Base-by-base conservation (phyloP, 345 rosid species). In the Gossypium herbaceum region DNA sequence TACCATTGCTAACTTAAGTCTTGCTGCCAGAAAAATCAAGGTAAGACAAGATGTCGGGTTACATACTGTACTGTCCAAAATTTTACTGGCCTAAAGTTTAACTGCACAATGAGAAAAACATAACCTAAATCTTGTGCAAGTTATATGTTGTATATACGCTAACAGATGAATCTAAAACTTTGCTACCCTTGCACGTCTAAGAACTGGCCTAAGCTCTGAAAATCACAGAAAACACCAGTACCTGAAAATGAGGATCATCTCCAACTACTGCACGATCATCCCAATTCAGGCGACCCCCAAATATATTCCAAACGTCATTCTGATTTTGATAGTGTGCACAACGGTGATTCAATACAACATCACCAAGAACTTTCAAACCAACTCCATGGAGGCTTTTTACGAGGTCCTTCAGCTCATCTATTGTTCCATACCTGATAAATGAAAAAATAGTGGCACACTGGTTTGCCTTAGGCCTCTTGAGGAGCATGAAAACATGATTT, bases 161-260 rank as follows among this genome's bases (percentile, higher is more conserved):
- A 19, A 29, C 16, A 27, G 2, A 39, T 2, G 73, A 50, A 51
- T 52, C 54, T 16, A 70, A 47, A 12, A 54, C 9, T 20, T 1
- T 19, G 52, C 54, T 20, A 56, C 17, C 39, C 29, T 20, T 19
- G 74, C 25, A 41, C 52, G 19, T 34, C 51, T 34, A 10, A 19
- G 15, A 20, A 12, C 3, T 19, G 56, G 54, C 69, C 61, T 25
- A 68, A 57, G 62, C 55, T 52, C 48, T 66, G n/a, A 27, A 50
- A 75, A 73, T 44, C 22, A 56, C 15, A 27, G 11, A 39, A 24
- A 47, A 56, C 65, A 71, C 20, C 59, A 63, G 19, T 83, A 94
- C 98, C 98, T 94, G 95, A 80, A 94, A 94, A 84, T 94, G 98
- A 73, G 97, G 95, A 84, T 94, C 98, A 73, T 94, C 98, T 55